Percentiles rank a stretch among this genome's conserved stretches.
These are phyloP conservation scores for Luffa acutangula DNA, from an alignment of 306 rosid species.

Conservation along the genomic window DNA sequence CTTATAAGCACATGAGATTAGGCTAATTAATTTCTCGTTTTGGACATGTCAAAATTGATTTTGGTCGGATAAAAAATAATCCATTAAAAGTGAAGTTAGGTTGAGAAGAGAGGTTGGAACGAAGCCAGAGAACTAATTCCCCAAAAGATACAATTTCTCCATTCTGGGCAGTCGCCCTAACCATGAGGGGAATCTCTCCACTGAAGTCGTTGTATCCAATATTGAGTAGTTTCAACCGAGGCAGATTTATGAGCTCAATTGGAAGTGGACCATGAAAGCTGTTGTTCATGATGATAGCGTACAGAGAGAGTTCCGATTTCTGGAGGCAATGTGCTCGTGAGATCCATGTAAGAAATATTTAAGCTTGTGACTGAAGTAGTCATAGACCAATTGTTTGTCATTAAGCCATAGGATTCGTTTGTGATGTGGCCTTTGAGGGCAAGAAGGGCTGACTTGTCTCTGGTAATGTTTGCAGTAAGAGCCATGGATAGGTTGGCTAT, in stretches of 20 bases:
- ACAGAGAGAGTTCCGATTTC: constrained; percentile 13
- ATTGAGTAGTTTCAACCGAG: neutral
- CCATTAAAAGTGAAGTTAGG: neutral
- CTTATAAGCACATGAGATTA: too few species aligned
- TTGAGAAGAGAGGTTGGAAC: neutral
- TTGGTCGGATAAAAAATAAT: too few species aligned
- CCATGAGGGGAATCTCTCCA: neutral
- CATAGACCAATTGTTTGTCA: constrained; percentile 9
- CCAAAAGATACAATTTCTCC: neutral
- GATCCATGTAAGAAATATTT: constrained; percentile 8
- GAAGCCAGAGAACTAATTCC: neutral
- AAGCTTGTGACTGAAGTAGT: neutral
- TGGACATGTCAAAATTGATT: too few species aligned
- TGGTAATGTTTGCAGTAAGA: neutral
- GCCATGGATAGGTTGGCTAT: neutral
- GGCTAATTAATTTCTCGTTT: too few species aligned
- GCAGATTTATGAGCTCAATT: neutral
- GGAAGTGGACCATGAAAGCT: constrained; percentile 11
- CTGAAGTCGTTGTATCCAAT: neutral
- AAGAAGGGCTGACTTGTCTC: constrained; percentile 18
- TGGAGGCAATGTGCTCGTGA: constrained; percentile 10
- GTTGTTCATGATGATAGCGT: constrained; percentile 2
- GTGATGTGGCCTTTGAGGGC: constrained; percentile 11
- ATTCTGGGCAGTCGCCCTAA: neutral
- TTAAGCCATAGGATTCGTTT: neutral